A percentile compares a stretch with the other conserved stretches of the same genome.
These are phyloP conservation scores for Mycena kentingensis DNA, from an alignment of 768 basidiomycete genomes.

Conservation along the genomic window DNA sequence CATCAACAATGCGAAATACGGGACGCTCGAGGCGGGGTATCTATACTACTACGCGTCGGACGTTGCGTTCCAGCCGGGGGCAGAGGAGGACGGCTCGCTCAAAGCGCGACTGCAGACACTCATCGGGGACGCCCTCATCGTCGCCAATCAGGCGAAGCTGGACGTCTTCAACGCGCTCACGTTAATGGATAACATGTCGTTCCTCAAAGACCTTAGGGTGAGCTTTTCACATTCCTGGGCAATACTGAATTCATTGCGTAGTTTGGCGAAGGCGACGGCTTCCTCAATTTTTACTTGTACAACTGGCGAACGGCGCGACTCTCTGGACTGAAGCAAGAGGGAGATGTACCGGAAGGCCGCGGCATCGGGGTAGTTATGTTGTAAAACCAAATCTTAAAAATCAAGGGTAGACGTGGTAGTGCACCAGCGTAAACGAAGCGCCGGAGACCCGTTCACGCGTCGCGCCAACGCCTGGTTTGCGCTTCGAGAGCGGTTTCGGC, in stretches of 20 bases:
- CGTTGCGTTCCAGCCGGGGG: conserved; percentile 60
- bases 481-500: neutral
- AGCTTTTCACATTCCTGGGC: neutral
- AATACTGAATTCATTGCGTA: conserved; percentile 30
- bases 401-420: neutral
- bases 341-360: conserved; percentile 58
- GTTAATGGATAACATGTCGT: conserved; percentile 87
- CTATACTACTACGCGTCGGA: conserved; percentile 94
- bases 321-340: conserved; percentile 65
- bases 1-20: conserved; percentile 72
- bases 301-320: conserved; percentile 89
- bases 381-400: conserved; percentile 32
- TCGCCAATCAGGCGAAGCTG: conserved; percentile 84
- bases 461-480: no score
- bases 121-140: conserved; percentile 75
- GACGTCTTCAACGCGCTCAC: conserved; percentile 97
- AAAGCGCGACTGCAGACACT: conserved; percentile 72
- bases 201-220: conserved; percentile 85
- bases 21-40: conserved; percentile 87
- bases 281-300: conserved; percentile 90
- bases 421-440: neutral
- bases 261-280: conserved; percentile 94
- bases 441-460: no score
- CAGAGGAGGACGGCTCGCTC: conserved; percentile 62
- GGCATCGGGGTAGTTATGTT: conserved; percentile 96